phyloP scores from a whole-genome alignment of 2,329 filamentous ascomycete genomes.

The Paradendryphiella salina region DNA sequence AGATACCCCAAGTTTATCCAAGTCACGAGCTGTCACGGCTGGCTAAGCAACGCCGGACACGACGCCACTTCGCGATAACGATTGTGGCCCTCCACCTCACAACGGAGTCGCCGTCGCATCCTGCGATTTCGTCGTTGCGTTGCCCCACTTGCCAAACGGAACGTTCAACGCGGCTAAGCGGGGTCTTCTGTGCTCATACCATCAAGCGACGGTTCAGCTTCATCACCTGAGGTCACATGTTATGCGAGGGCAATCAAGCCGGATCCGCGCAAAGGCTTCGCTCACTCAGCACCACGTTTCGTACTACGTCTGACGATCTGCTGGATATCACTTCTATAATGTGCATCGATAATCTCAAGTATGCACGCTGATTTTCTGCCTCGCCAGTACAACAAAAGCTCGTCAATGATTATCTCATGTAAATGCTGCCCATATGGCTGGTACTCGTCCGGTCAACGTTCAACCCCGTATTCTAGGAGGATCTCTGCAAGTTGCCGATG shows the following conservation, averaged over 20 bases:
- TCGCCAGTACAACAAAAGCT: no score
- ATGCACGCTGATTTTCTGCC: no score
- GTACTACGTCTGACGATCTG: background rate
- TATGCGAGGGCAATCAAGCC: conserved; percentile 8
- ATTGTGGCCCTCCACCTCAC: conserved; percentile 7
- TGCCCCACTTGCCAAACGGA: conserved; percentile 7
- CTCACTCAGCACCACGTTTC: conserved; percentile 15
- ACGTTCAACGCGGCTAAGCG: background rate
- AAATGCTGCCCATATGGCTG: background rate
- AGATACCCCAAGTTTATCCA: conserved; percentile 2
- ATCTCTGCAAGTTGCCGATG: conserved; percentile 8
- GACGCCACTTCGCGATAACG: conserved; percentile 15
- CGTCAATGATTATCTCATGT: no score
- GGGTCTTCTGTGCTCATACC: conserved; percentile 6
- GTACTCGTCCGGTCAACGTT: background rate
- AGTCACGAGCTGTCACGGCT: conserved; percentile 4
- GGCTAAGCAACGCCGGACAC: conserved; percentile 12
- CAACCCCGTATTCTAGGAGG: background rate
- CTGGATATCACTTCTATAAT: background rate
- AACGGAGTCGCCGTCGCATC: conserved; percentile 13
- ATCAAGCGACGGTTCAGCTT: conserved; percentile 5
- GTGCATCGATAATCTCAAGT: background rate
- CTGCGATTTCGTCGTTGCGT: background rate
- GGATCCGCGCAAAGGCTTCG: background rate
- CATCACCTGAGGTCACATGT: conserved; percentile 4